phyloP scores from a whole-genome alignment of 2,329 filamentous ascomycete species.

The Gaeumannomyces tritici region DNA sequence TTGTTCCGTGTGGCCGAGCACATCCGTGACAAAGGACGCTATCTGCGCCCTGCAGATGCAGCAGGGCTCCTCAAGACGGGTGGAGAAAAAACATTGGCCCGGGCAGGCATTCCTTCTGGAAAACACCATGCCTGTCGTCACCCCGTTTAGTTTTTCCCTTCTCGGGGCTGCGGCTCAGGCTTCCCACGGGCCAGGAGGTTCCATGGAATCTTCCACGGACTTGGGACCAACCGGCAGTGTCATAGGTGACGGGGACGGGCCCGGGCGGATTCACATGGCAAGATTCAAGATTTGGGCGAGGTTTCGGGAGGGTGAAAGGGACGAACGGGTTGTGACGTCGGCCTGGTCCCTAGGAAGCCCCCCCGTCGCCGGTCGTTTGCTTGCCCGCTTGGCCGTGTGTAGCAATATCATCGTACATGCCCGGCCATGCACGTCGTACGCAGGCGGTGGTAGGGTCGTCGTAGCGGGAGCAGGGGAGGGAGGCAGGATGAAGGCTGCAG shows the following conservation, averaged over 20 bases:
- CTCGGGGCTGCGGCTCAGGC: background rate
- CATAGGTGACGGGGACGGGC: background rate
- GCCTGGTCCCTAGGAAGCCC: background rate
- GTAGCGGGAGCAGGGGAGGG: background rate
- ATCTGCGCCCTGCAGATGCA: background rate
- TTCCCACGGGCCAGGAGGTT: background rate
- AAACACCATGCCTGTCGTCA: background rate
- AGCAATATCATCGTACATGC: background rate
- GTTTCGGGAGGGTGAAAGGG: background rate
- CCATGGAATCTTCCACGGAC: background rate
- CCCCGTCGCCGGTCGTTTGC: background rate
- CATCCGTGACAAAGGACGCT: background rate
- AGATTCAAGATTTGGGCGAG: too few species aligned
- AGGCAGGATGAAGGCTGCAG: background rate
- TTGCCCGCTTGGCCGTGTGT: background rate
- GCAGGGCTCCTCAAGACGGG: background rate
- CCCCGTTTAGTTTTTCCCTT: background rate
- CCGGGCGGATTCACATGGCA: background rate
- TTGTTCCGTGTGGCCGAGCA: background rate
- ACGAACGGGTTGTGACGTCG: background rate
- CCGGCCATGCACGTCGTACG: background rate
- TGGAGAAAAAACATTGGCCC: background rate
- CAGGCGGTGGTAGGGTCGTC: background rate
- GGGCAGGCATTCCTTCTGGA: background rate
- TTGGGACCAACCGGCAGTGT: background rate